Conservation (phyloP, 2,329 filamentous ascomycete species). For the Orbilia javanica region DNA sequence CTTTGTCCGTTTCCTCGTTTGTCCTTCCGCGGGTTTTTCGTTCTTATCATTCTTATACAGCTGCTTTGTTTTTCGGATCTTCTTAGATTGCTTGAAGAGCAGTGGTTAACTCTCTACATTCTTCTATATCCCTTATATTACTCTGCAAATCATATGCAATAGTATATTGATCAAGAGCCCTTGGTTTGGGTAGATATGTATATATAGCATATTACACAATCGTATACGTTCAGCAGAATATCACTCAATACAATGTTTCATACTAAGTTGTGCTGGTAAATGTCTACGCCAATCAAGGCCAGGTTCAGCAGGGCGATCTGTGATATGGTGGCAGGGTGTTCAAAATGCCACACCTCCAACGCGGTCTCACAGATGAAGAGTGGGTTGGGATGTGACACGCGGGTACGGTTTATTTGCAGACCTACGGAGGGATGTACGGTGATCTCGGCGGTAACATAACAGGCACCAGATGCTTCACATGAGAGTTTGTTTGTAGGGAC, state of each 20-base stretch:
- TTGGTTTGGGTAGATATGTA: not conserved
- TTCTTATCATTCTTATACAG: too few species aligned
- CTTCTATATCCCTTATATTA: not conserved
- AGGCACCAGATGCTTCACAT: too few species aligned
- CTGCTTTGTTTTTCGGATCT: too few species aligned
- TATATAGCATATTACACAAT: too few species aligned
- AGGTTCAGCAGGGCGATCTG: not conserved
- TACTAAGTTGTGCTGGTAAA: too few species aligned
- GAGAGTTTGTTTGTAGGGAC: too few species aligned
- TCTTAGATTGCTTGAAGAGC: slow-evolving; percentile 21
- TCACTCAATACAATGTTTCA: too few species aligned
- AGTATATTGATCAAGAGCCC: not conserved
- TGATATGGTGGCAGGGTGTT: too few species aligned
- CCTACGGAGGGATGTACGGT: not conserved
- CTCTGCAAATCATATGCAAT: not conserved
- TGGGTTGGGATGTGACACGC: not conserved
- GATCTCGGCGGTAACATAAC: not conserved
- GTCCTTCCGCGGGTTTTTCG: not conserved
- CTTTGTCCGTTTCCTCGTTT: not conserved
- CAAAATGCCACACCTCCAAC: slow-evolving; percentile 4
- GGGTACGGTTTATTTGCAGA: not conserved
- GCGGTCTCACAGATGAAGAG: not conserved
- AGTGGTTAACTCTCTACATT: slow-evolving; percentile 6
- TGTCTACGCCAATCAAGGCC: not conserved
- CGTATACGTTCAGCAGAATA: too few species aligned